phyloP scores from a whole-genome alignment of 305 asterid species.

The Solanum hybrid region DNA sequence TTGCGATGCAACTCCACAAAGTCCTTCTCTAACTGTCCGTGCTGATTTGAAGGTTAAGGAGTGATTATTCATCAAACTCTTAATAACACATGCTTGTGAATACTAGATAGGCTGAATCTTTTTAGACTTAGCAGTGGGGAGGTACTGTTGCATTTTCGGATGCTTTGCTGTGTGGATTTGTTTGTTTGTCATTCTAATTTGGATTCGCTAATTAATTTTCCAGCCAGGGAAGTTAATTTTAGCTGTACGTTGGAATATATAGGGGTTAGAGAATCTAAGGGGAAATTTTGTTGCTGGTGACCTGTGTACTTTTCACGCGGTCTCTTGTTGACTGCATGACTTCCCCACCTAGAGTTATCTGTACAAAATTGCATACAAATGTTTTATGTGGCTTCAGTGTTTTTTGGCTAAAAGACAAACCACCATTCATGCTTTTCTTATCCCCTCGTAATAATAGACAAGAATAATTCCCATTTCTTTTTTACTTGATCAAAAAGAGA shows the following conservation, averaged over 20 bases:
- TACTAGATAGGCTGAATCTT: neutral
- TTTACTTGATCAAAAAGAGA: neutral
- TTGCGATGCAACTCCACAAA: neutral
- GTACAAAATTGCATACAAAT: neutral
- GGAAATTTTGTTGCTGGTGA: neutral
- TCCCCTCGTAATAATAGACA: neutral
- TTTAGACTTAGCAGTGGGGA: neutral
- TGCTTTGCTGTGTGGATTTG: neutral
- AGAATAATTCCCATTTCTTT: neutral
- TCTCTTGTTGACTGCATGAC: neutral
- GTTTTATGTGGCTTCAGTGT: neutral
- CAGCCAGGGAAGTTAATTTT: neutral
- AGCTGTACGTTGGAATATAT: neutral
- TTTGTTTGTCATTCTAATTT: neutral
- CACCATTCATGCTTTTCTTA: neutral
- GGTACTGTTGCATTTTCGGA: neutral
- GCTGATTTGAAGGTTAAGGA: neutral
- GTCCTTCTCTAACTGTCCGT: neutral
- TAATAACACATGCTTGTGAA: neutral
- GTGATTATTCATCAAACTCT: neutral
- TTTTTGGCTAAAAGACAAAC: neutral
- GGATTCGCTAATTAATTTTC: neutral
- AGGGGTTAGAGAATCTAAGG: neutral
- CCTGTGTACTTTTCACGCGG: neutral
- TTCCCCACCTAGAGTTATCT: neutral